Conservation (phyloP, 2,329 filamentous ascomycete species). For the Aspergillus melleus region DNA sequence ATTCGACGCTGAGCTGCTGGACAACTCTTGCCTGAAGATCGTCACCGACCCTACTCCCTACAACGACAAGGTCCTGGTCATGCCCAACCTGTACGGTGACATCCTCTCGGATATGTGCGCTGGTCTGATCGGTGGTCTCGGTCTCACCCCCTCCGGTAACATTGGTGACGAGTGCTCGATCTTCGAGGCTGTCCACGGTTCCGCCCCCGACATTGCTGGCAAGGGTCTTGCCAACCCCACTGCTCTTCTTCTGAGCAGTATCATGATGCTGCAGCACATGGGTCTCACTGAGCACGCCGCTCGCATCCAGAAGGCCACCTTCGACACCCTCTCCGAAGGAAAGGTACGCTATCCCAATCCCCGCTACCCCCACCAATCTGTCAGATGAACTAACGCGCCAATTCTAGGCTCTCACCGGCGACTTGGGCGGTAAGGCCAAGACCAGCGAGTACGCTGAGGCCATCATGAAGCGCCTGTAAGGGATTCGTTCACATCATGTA, state of each 20-base stretch:
- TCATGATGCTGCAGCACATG: conserved; percentile 99
- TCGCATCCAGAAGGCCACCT: conserved; percentile 91
- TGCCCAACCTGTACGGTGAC: conserved; percentile 98
- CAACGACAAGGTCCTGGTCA: conserved; percentile 98
- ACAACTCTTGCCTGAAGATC: conserved; percentile 99
- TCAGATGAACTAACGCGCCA: not conserved
- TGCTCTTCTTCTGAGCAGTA: conserved; percentile 87
- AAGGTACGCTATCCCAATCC: conserved; percentile 58
- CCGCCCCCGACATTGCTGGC: conserved; percentile 93
- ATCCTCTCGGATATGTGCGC: conserved; percentile 99
- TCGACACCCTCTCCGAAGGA: conserved; percentile 92
- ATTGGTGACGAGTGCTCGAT: conserved; percentile 99
- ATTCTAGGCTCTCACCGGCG: conserved; percentile 74
- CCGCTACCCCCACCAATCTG: not conserved
- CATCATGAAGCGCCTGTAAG: conserved; percentile 71
- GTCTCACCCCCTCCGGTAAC: conserved; percentile 96
- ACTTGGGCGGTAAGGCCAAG: conserved; percentile 94
- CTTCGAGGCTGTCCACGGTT: conserved; percentile 99
- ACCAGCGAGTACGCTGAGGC: conserved; percentile 90
- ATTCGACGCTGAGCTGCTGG: conserved; percentile 96
- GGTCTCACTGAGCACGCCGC: conserved; percentile 78
- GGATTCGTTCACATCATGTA: conserved; percentile 31
- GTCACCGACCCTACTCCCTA: conserved; percentile 93
- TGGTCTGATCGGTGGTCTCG: conserved; percentile 94
- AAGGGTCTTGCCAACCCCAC: conserved; percentile 97